These are phyloP conservation scores for Ambrosia hybrid DNA, from an alignment of 140 eudicot species.

Conservation along the genomic window DNA sequence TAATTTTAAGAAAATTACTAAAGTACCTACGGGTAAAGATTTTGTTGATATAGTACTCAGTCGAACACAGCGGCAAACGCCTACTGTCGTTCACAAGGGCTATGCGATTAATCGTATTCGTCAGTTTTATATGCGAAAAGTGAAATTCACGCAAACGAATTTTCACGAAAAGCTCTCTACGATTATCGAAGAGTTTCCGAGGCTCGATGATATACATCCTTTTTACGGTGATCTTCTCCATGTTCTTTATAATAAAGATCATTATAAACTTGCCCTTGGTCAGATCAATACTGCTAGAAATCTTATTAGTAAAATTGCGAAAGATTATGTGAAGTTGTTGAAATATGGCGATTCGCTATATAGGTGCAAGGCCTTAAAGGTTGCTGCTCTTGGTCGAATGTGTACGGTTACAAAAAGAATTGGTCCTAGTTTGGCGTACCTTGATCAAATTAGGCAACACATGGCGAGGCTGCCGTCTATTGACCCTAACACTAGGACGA, in stretches of 20 bases:
- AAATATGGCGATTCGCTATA: slow-evolving; percentile 91
- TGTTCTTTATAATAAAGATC: slow-evolving; percentile 85
- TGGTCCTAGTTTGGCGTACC: slow-evolving; percentile 87
- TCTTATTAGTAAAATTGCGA: slow-evolving; percentile 69
- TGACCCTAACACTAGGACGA: slow-evolving; percentile 82
- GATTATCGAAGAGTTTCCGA: slow-evolving; percentile 85
- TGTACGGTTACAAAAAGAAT: slow-evolving; percentile 81
- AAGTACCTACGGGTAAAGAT: slow-evolving; percentile 88
- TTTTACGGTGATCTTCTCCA: slow-evolving; percentile 90
- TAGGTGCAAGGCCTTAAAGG: slow-evolving; percentile 77
- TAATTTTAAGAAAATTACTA: slow-evolving; percentile 82
- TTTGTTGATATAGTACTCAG: slow-evolving; percentile 81
- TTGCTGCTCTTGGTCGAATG: slow-evolving; percentile 97
- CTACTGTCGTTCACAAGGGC: slow-evolving; percentile 93
- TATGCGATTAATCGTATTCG: slow-evolving; percentile 87
- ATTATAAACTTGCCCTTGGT: slow-evolving; percentile 94
- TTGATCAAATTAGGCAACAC: slow-evolving; percentile 88
- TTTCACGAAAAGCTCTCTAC: slow-evolving; percentile 83
- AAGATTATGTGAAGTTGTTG: slow-evolving; percentile 83
- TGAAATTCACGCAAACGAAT: slow-evolving; percentile 74
- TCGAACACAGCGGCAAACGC: slow-evolving; percentile 90
- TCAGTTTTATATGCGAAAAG: slow-evolving; percentile 91
- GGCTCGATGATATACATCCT: slow-evolving; percentile 90
- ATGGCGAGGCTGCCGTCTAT: slow-evolving; percentile 97
- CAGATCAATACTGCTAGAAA: slow-evolving; percentile 89